Base-by-base conservation (phyloP, 2,329 filamentous ascomycete species). In the Trichothecium roseum region DNA sequence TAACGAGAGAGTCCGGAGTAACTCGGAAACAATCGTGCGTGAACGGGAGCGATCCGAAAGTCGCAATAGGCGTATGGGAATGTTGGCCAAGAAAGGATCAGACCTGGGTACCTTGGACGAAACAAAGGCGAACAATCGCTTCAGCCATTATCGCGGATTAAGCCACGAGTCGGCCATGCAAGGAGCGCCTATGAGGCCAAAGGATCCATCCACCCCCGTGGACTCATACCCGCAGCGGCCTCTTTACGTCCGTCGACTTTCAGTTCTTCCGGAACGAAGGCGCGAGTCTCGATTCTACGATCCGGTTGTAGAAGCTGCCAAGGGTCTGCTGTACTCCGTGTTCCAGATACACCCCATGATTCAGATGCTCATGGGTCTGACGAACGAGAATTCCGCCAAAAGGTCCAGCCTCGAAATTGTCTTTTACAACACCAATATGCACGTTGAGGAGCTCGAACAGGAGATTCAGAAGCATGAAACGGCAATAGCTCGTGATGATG, bases 141-240 rank as follows among this genome's bases (percentile, higher is more conserved):
- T 78, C 50, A 80, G 75, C 45, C 77, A 81, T 49, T 79, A 78
- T 42, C 70, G 77, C 34, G 76, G 77, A 12, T 60, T 81, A 27
- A 81, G 76, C 42, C 75, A 81, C 43, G 77, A 76, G n/a, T 81
- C 77, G 20, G 78, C 77, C 6, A 79, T 81, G 72, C 72, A 74
- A 41, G 69, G 67, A 15, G 62, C 58, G 26, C 55, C 61, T n/a
- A 48, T 52, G 28, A 46, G 46, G 2, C 56, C 52, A 18, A 66
- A 68, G 42, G 78, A 72, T 44, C 74, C 75, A n/a, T 62, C 63
- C 18, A 78, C 73, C 39, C 74, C 74, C 10, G 70, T 70, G 18
- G 75, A 80, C 30, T 62, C 69, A 2, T 63, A 66, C 18, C 59
- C 72, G 12, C 68, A 74, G 43, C 69, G 74, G 16, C 73, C 75